Evolutionary conservation across 129 eudicot species (phyloP).

Genomic region (Rutidosis leptorrhynchoides): DNA sequence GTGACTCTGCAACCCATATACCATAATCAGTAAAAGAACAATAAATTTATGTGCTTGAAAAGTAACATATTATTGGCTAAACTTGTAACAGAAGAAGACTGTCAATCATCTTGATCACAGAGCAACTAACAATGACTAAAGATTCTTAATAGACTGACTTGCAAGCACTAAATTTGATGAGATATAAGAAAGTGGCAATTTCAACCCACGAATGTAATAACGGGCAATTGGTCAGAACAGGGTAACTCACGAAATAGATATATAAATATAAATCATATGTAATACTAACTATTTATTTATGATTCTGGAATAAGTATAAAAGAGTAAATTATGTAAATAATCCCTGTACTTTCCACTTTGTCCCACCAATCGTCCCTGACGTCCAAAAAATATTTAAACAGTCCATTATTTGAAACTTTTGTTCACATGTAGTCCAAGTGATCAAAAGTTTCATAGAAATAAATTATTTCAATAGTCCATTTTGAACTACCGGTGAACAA

Average conservation of each 20-base stretch:
- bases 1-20: slow-evolving; percentile 62
- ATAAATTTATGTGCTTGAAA: slow-evolving; percentile 2
- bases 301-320: background rate
- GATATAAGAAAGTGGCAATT: background rate
- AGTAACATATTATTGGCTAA: background rate
- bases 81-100: background rate
- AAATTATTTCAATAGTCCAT: too few species aligned
- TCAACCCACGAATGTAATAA: background rate
- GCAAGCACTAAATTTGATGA: background rate
- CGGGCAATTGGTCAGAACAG: background rate
- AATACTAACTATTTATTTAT: background rate
- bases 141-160: background rate
- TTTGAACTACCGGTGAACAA: too few species aligned
- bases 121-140: slow-evolving; percentile 10
- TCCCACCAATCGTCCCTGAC: too few species aligned
- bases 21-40: slow-evolving; percentile 1
- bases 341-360: too few species aligned
- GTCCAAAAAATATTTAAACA: too few species aligned
- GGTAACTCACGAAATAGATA: background rate
- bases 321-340: too few species aligned
- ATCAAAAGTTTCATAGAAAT: too few species aligned
- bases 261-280: too few species aligned
- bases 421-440: too few species aligned
- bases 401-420: too few species aligned
- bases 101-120: background rate